These are phyloP conservation scores for Fragaria nilgerrensis DNA, from an alignment of 306 rosid genomes.

Conservation along the genomic window DNA sequence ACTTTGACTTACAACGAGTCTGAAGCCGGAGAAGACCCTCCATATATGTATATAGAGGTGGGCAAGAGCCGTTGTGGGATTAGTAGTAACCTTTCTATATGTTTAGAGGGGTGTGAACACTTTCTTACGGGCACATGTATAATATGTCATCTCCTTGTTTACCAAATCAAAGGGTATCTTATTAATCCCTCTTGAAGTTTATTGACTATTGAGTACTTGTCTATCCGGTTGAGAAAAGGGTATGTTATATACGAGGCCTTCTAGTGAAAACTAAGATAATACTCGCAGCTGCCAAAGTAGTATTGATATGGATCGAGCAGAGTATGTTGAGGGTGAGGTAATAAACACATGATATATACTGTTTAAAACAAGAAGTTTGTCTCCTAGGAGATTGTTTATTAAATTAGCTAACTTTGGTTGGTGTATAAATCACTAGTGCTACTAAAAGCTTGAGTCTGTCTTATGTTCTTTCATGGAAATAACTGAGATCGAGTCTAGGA, in stretches of 20 bases:
- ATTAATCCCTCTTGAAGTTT: not conserved
- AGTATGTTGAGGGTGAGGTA: not conserved
- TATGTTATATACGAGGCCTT: too few relatives aligned
- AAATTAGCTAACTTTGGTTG: not conserved
- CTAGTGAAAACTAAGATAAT: too few relatives aligned
- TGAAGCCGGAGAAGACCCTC: not conserved
- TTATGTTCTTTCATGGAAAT: not conserved
- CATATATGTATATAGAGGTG: not conserved
- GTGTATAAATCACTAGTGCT: not conserved
- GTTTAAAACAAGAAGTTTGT: too few relatives aligned
- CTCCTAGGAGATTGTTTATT: not conserved
- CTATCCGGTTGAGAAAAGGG: not conserved
- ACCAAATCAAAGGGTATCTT: not conserved
- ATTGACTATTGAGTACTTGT: too few relatives aligned
- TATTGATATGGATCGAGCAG: not conserved
- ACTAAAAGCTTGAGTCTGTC: not conserved
- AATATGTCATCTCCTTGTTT: too few relatives aligned
- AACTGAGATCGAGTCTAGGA: not conserved
- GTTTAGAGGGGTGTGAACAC: not conserved
- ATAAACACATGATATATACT: too few relatives aligned
- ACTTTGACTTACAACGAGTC: not conserved
- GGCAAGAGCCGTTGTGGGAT: not conserved
- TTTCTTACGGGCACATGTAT: not conserved
- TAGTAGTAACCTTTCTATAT: not conserved
- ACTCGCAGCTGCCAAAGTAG: not conserved